Evolutionary conservation across 441 rosid genomes (phyloP), one percentile per base, ranked within the genome.

Genomic region (Mallotus repandus): DNA sequence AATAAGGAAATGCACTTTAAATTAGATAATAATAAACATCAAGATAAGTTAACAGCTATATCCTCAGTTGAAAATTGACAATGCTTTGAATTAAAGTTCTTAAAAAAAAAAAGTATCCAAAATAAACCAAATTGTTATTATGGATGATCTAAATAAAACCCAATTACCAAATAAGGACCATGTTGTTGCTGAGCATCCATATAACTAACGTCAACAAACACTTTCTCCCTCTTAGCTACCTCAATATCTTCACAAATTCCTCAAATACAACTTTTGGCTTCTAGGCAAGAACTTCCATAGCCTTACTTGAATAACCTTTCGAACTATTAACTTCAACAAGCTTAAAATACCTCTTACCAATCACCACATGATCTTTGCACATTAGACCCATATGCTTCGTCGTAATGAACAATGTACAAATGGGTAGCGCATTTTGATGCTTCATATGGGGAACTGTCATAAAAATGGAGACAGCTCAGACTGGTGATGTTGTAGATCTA

Each of bases 141-240:
- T 4, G 7, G 5, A 4, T 8, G 11, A 45, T 45, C 11, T 35
- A 9, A 18, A 38, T 63, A 32, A 32, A 16, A 35, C 15, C 25
- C 18, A 13, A 14, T 53, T 53, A 53, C 8, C 32, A 69, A 74
- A 38, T 6, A 38, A 38, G 7, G 7, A 81, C 73, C 87, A 71
- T 94, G 98, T 73, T 93, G 96, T 65, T 93, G 97, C 78, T 93
- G 95, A 29, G 97, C 86, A 82, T 91, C 97, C 85, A 93, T 85
- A 46, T 73, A 93, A 9, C 96, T 95, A 52, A 96, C 97, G 84
- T 93, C 98, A 12, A 93, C 98, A 64, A 93, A 88, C 43, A 91
- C 94, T 29, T 91, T 89, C 91, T 91, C 97, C 75, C 98, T 86
- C 80, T 87, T 93, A 18, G 97, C 98, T 63, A 87, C 14, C 70